These are phyloP conservation scores for Rhodotorula sp. DNA, from an alignment of 1,284 basidiomycete genomes.

Conservation along the genomic window DNA sequence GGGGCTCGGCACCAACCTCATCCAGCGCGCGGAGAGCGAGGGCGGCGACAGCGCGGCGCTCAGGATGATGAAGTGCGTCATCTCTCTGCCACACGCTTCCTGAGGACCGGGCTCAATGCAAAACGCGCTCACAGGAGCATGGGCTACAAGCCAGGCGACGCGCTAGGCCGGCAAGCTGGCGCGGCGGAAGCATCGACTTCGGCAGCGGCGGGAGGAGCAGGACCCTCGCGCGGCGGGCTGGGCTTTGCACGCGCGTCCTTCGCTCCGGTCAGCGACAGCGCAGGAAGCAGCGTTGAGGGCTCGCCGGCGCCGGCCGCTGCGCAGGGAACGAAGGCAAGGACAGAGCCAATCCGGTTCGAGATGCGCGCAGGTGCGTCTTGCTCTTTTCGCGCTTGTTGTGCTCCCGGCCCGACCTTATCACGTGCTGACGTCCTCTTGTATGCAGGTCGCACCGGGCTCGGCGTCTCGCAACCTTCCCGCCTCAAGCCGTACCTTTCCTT, in stretches of 20 bases:
- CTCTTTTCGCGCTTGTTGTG: not conserved
- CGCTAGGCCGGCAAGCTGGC: slow-evolving; percentile 37
- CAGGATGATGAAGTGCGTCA: slow-evolving; percentile 44
- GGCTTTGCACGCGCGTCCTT: slow-evolving; percentile 27
- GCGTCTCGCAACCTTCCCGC: slow-evolving; percentile 18
- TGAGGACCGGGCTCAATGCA: not conserved
- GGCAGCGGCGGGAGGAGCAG: not conserved
- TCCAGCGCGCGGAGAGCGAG: slow-evolving; percentile 2
- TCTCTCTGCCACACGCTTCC: not conserved
- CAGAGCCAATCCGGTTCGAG: slow-evolving; percentile 42
- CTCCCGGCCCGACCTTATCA: not conserved
- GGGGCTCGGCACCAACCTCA: slow-evolving; percentile 18
- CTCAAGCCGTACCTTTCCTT: slow-evolving; percentile 5
- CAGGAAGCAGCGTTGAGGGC: not conserved
- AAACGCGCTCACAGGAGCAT: slow-evolving; percentile 27
- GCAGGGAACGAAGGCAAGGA: not conserved
- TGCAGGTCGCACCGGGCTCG: slow-evolving; percentile 36
- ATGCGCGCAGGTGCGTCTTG: slow-evolving; percentile 36
- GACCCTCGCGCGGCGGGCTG: slow-evolving; percentile 8
- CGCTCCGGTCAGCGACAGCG: not conserved
- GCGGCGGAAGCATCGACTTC: not conserved
- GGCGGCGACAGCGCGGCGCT: slow-evolving; percentile 34
- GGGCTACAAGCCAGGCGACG: slow-evolving; percentile 47
- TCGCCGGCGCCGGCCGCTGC: not conserved
- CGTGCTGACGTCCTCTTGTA: not conserved